These are phyloP conservation scores for Fusarium sp. DNA, from an alignment of 2,329 filamentous ascomycete genomes.

Conservation along the genomic window DNA sequence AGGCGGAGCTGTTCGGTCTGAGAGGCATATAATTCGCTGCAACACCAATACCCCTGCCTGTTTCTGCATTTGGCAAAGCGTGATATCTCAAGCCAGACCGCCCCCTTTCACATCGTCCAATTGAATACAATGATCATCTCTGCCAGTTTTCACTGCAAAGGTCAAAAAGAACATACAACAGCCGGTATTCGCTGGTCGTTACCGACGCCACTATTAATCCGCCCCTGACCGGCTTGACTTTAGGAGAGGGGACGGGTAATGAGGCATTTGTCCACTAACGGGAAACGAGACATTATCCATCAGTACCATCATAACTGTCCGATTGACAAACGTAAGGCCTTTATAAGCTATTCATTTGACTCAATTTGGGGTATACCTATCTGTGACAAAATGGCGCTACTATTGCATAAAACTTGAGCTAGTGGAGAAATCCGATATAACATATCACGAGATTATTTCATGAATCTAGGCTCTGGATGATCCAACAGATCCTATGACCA, in stretches of 20 bases:
- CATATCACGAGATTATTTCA: too few relatives aligned
- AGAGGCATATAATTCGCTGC: neutral
- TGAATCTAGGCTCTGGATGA: too few relatives aligned
- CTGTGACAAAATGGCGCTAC: too few relatives aligned
- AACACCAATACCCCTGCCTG: neutral
- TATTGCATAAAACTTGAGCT: too few relatives aligned
- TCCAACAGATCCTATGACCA: too few relatives aligned
- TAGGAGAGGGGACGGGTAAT: accelerated
- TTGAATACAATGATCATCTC: neutral
- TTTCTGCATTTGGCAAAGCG: neutral
- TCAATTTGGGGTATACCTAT: too few relatives aligned
- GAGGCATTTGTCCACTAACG: neutral
- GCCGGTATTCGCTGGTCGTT: neutral
- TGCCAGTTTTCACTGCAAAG: neutral
- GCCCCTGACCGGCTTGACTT: neutral
- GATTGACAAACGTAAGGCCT: too few relatives aligned
- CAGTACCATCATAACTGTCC: neutral
- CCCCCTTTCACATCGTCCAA: neutral
- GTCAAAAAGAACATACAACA: neutral
- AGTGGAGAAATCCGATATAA: too few relatives aligned
- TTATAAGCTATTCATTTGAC: too few relatives aligned
- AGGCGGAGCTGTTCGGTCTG: neutral
- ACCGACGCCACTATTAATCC: neutral
- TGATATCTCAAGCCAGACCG: neutral
- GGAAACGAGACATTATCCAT: neutral